Conservation (phyloP, 208 protist species). For the Wallacemonas sp. region DNA sequence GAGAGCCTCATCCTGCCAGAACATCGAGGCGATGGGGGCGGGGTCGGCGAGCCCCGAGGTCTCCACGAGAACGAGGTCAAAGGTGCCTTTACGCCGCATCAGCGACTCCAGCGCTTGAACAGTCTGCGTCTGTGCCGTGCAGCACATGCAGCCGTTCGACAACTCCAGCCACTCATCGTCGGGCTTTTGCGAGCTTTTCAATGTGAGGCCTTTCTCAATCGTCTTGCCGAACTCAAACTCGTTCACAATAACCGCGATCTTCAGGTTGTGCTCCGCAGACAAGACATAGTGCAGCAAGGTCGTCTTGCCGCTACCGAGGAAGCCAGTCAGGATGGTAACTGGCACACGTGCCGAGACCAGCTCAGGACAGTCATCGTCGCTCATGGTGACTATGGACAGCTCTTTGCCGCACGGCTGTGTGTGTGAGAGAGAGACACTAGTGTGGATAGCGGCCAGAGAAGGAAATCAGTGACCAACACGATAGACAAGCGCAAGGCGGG, state of each 20-base stretch:
- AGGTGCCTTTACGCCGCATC: constrained; percentile 80
- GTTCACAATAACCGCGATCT: constrained; percentile 95
- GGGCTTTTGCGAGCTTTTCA: constrained; percentile 89
- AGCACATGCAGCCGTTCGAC: constrained; percentile 96
- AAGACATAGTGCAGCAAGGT: constrained; percentile 94
- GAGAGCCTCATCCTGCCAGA: constrained; percentile 93
- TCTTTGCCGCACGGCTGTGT: too few species aligned
- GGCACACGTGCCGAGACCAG: constrained; percentile 78
- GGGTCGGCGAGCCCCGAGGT: constrained; percentile 93
- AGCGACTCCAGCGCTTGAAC: constrained; percentile 84
- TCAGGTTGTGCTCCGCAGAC: constrained; percentile 76
- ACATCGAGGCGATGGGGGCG: constrained; percentile 90
- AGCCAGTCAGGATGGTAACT: constrained; percentile 93
- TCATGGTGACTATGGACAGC: constrained; percentile 26
- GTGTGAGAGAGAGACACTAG: too few species aligned
- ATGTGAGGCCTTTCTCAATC: constrained; percentile 89
- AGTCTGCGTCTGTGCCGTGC: constrained; percentile 89
- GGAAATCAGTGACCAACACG: too few species aligned
- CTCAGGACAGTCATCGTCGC: constrained; percentile 82
- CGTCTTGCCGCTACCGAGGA: constrained; percentile 94
- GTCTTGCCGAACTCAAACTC: constrained; percentile 92
- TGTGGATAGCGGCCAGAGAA: too few species aligned
- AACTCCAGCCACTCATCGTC: constrained; percentile 96
- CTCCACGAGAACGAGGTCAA: constrained; percentile 91
- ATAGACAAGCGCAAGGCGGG: too few species aligned